Evolutionary conservation across 305 asterid genomes (phyloP), one percentile per base, ranked within the genome.

Genomic region (Salvia sclarea): DNA sequence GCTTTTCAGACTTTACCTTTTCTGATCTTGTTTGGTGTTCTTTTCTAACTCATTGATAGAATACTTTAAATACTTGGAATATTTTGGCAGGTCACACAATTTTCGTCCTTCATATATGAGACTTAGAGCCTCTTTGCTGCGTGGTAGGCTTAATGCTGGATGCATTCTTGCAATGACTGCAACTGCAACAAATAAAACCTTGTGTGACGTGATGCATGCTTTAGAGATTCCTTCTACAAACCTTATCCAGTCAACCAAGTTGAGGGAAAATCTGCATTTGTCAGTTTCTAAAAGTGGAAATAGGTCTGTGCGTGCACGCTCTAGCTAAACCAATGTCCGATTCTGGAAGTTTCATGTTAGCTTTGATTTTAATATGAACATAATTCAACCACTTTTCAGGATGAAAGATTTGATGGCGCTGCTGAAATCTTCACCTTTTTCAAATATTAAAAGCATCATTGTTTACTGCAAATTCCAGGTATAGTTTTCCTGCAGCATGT

Each of bases 141-240:
- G 76, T 68, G 82, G 80, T 58, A 86, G 57, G 78, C 89, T 91
- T 64, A 83, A 80, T 72, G 96, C 95, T 50, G 89, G 88, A 41
- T 86, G 97, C 86, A 81, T 95, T 84, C 96, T 95, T 73, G 98
- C 98, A 47, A 95, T 95, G 96, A 91, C 96, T 48, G 99, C 99
- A 71, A 95, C 99, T 41, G 98, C 95, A 68, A 91, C 99, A 69
- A 78, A 83, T 64, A 88, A 62, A 83, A 84, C 98, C 31, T 80
- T 95, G 85, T 52, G 58, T 35, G 85, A 88, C 22, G 87, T 94
- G 59, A 89, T 94, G 99, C 82, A 65, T 61, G 86, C 96, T 61
- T 81, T 94, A 75, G 98, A 94, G 68, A 91, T 94, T 76, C 87
- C 94, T 73, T 74, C 81, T 9, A 38, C 84, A 30, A 85, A 86